Conservation (phyloP, 1,284 basidiomycete species). For the Tilletia indica region DNA sequence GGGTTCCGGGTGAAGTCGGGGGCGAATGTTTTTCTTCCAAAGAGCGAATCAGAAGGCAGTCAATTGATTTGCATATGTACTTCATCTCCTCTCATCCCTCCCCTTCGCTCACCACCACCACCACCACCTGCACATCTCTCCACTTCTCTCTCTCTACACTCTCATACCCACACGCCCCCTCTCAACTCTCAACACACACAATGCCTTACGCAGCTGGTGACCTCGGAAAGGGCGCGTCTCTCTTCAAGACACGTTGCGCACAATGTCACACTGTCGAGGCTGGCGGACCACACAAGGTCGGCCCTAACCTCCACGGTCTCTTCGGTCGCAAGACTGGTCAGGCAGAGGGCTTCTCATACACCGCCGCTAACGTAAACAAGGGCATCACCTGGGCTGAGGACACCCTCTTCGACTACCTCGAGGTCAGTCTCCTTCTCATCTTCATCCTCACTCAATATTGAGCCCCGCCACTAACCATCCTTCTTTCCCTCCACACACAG, state of each 20-base stretch:
- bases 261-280: constrained; percentile 90
- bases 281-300: constrained; percentile 82
- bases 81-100: neutral
- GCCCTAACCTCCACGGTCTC: constrained; percentile 89
- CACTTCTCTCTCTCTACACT: neutral
- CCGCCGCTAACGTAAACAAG: constrained; percentile 94
- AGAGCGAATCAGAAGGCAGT: no score
- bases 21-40: no score
- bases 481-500: constrained; percentile 28
- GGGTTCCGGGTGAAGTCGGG: no score
- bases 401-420: constrained; percentile 88
- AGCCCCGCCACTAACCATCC: neutral
- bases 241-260: constrained; percentile 77
- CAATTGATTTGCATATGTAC: no score
- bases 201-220: constrained; percentile 49
- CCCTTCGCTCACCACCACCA: neutral
- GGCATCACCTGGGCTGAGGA: constrained; percentile 77
- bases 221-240: constrained; percentile 49
- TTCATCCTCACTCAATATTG: no score
- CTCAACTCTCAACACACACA: constrained; percentile 16
- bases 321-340: constrained; percentile 82
- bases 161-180: neutral
- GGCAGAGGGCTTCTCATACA: constrained; percentile 80
- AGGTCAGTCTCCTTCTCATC: constrained; percentile 22
- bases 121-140: neutral